Conservation (phyloP, 2,329 filamentous ascomycete genomes). For the Paecilomyces niveus region DNA sequence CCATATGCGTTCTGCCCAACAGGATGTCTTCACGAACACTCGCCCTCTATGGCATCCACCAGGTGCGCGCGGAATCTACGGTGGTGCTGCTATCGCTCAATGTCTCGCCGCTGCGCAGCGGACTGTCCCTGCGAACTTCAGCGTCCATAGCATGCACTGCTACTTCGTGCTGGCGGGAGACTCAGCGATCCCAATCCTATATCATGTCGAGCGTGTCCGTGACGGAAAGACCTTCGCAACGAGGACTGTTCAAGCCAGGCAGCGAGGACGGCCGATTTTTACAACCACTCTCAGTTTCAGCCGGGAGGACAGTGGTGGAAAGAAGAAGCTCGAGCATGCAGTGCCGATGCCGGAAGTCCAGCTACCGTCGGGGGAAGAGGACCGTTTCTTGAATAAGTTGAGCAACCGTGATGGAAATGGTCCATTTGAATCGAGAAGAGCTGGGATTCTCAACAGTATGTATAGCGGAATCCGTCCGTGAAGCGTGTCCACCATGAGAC, state of each 20-base stretch:
- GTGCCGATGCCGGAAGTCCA: conserved; percentile 51
- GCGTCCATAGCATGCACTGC: conserved; percentile 95
- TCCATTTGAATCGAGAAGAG: conserved; percentile 53
- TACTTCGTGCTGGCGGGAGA: conserved; percentile 95
- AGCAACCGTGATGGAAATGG: conserved; percentile 23
- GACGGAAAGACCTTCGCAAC: conserved; percentile 87
- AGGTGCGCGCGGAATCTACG: conserved; percentile 87
- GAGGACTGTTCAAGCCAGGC: conserved; percentile 89
- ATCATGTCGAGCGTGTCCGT: conserved; percentile 89
- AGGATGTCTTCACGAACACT: conserved; percentile 94
- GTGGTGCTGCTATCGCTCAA: conserved; percentile 88
- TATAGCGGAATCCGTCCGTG: conserved; percentile 3
- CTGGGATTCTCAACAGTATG: conserved; percentile 51
- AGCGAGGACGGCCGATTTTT: conserved; percentile 84
- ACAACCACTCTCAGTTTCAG: conserved; percentile 91
- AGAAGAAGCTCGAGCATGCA: conserved; percentile 58
- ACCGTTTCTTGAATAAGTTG: conserved; percentile 16
- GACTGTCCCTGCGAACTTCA: conserved; percentile 73
- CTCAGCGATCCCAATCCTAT: conserved; percentile 75
- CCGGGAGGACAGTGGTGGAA: conserved; percentile 48
- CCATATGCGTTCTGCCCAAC: neutral
- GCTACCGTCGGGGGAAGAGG: conserved; percentile 34
- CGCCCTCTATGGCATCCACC: conserved; percentile 87
- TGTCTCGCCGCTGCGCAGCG: conserved; percentile 79
- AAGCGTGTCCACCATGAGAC: neutral